Percentiles rank a stretch among this genome's conserved stretches.
Evolutionary conservation across 169 alveolate genomes (phyloP).

Genomic region (Plasmodium vivax): DNA sequence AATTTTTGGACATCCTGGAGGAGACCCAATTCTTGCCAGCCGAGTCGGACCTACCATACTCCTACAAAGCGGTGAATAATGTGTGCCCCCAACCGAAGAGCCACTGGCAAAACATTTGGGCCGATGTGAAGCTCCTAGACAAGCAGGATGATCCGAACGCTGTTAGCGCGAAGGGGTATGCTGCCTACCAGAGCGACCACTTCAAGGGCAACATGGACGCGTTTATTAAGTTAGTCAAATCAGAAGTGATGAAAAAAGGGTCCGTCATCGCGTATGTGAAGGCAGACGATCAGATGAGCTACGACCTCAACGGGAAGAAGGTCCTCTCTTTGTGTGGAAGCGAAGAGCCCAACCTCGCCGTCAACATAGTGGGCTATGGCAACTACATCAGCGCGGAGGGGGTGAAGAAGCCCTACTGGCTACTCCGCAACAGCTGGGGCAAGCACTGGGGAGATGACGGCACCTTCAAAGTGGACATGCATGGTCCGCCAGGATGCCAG

Average conservation of each 20-base stretch:
- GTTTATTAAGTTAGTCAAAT: constrained; percentile 36
- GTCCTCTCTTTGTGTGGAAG: constrained; percentile 43
- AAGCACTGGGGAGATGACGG: constrained; percentile 47
- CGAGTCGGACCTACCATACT: not conserved
- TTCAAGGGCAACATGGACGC: constrained; percentile 17
- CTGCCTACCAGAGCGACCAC: not conserved
- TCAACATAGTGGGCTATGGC: constrained; percentile 70
- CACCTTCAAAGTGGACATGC: constrained; percentile 44
- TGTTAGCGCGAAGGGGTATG: constrained; percentile 1
- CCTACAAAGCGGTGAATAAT: not conserved
- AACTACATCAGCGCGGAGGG: constrained; percentile 15
- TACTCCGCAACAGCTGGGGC: constrained; percentile 45
- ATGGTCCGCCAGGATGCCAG: not conserved
- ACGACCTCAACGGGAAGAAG: constrained; percentile 59
- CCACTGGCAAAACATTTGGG: constrained; percentile 3
- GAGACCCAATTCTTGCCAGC: not conserved
- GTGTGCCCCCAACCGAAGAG: not conserved
- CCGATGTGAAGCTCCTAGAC: not conserved
- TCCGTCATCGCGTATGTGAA: constrained; percentile 57
- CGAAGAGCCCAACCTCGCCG: constrained; percentile 22
- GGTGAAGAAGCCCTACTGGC: constrained; percentile 30
- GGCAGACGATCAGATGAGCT: constrained; percentile 5
- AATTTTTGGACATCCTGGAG: not conserved
- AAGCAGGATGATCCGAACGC: not conserved
- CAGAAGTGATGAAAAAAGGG: constrained; percentile 44